A percentile compares a stretch with the other conserved stretches of the same genome.
Evolutionary conservation across 257 asterid species (phyloP).

Genomic region (Solanum peruvianum): DNA sequence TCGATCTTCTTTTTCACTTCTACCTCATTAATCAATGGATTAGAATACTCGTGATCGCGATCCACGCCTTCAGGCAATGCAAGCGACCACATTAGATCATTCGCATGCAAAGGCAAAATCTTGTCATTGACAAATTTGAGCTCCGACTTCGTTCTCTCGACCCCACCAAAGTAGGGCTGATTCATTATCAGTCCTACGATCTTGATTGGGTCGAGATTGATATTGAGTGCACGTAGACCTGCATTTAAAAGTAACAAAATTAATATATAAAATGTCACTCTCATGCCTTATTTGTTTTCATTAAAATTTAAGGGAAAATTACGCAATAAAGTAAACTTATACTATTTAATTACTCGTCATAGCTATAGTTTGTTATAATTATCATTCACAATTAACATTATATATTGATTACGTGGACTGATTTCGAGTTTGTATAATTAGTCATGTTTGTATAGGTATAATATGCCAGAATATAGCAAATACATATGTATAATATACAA

Average conservation of each 20-base stretch:
- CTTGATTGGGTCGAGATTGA: conserved; percentile 26
- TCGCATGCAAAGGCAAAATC: conserved; percentile 26
- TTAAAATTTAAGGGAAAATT: too few relatives aligned
- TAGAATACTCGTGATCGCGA: conserved; percentile 46
- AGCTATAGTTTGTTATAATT: too few relatives aligned
- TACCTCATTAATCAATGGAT: conserved; percentile 1
- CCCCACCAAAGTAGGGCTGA: conserved; percentile 56
- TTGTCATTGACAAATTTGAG: conserved; percentile 15
- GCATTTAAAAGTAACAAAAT: neutral
- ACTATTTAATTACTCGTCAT: too few relatives aligned
- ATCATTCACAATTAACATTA: too few relatives aligned
- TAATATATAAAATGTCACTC: too few relatives aligned
- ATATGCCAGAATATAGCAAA: too few relatives aligned
- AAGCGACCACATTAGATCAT: conserved; percentile 55
- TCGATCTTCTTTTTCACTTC: conserved; percentile 24
- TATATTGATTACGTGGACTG: too few relatives aligned
- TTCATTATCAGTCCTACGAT: conserved; percentile 50
- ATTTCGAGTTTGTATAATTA: too few relatives aligned
- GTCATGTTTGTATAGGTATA: too few relatives aligned
- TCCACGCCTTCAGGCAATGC: conserved; percentile 46
- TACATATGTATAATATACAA: too few relatives aligned
- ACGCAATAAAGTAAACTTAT: too few relatives aligned
- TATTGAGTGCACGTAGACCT: conserved; percentile 20
- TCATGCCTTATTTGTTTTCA: neutral
- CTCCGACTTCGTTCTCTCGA: conserved; percentile 38